Base-by-base conservation (phyloP, 768 basidiomycete species). In the Amanita thiersii region DNA sequence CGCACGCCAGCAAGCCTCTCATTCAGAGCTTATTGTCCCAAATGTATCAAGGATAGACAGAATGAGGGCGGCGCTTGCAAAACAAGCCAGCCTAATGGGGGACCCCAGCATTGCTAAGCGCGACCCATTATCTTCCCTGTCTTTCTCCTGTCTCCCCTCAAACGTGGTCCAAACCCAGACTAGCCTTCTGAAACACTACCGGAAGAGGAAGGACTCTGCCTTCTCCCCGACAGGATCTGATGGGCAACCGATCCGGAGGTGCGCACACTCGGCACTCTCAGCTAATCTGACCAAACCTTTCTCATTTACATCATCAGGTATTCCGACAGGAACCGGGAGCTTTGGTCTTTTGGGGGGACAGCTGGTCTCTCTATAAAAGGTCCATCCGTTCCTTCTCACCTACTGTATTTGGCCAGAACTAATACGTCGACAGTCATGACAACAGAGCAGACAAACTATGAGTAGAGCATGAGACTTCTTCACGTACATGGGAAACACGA, bases 211-310 rank as follows among this genome's bases (percentile, higher is more conserved):
- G 15, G 54, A 61, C 3, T 52, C 55, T 1, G 72, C 77, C 2
- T 79, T 79, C 44, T 70, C 70, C 30, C 81, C 84, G 0, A 57
- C 79, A 1, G 69, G 68, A 2, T 60, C 65, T 3, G 73, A 81
- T 44, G 79, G 80, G 12, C 68, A 70, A 15, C 80, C 81, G 1
- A 55, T 72, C 40, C 70, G 81, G 53, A 81, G 70, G 84, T 84
- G 44, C 36, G 73, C 7, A 17, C 39, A 45, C 37, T 23, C 21
- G 9, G 3, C 25, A 25, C 9, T 42, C 8, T 25, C 40, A n/a
- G 17, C 33, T n/a, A n/a, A n/a, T 1, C 12, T 20, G 12, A 19
- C n/a, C 17, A 21, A 11, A 39, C 24, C 23, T 14, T 9, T 4
- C 19, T 1, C 9, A 14, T 15, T 11, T 39, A 11, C 5, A 3